These are phyloP conservation scores for Trapa incisa DNA, from an alignment of 345 rosid genomes.

Conservation along the genomic window DNA sequence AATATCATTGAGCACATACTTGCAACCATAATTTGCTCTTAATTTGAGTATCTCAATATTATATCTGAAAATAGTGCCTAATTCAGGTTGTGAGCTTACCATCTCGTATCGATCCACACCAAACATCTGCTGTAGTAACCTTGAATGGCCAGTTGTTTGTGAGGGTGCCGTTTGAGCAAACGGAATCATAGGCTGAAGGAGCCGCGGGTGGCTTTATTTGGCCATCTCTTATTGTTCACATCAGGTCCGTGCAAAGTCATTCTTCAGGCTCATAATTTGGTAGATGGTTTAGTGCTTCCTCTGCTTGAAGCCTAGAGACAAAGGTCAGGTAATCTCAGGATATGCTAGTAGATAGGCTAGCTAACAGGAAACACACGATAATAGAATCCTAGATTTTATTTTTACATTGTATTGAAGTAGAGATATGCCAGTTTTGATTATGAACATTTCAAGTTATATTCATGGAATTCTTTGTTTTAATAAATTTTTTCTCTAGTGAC, in stretches of 20 bases:
- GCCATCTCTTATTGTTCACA: background rate
- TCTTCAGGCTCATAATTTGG: background rate
- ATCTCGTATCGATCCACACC: conserved; percentile 50
- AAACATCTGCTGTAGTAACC: conserved; percentile 67
- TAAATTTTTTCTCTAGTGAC: too few species aligned
- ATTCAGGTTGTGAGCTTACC: conserved; percentile 56
- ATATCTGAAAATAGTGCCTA: background rate
- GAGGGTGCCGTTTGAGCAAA: conserved; percentile 45
- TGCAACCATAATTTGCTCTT: too few species aligned
- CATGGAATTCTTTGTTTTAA: too few species aligned
- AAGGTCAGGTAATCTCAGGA: background rate
- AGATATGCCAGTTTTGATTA: background rate
- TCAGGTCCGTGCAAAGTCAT: background rate
- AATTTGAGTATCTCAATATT: too few species aligned
- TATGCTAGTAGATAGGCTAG: background rate
- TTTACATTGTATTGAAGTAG: background rate
- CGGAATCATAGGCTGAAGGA: conserved; percentile 8
- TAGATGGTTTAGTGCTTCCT: background rate
- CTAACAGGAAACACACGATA: background rate
- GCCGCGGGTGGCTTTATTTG: background rate
- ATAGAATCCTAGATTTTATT: background rate
- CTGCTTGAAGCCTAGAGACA: background rate
- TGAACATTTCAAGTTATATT: too few species aligned
- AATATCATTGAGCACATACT: too few species aligned
- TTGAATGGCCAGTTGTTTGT: conserved; percentile 55